Base-by-base conservation (phyloP, 768 basidiomycete species). In the Boletus rubropictus region DNA sequence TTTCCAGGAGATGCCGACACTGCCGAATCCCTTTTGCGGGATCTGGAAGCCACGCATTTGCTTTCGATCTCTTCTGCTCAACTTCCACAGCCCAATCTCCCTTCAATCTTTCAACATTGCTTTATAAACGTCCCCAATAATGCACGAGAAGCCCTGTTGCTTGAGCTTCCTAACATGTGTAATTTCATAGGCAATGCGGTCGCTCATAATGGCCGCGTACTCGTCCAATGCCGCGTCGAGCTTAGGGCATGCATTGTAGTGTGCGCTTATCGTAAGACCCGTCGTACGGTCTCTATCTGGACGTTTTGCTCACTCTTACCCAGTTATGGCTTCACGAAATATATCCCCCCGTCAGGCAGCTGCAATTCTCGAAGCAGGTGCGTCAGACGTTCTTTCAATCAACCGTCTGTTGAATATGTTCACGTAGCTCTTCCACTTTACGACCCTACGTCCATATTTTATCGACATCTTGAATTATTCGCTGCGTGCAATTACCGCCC, bases 171-270 rank as follows among this genome's bases (percentile, higher is more conserved):
- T 10, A 66, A 64, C 6, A 63, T 71, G n/a, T 76, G 74, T 45
- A 55, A 59, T 32, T 79, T 75, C 48, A 69, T 81, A n/a, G 57
- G 63, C 14, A 58, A 71, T 20, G 75, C 76, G 0, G 54, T 76
- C 7, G 56, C 63, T 8, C 55, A 48, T 29, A 70, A 70, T 5
- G 76, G 75, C 3, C 66, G 64, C 25, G 75, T 82, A 15, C 74
- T 84, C 20, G 72, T 84, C 18, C 73, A 81, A 60, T 80, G 71
- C 29, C 63, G 67, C 11, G 66, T 71, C n/a, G 82, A 83, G 49
- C 70, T 73, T 9, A 71, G 75, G 39, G 78, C 79, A 15, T 80
- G 77, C 54, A 68, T 73, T 27, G 73, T 73, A 24, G 74, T 68
- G 28, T 79, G 73, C 49, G 78, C 79, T 29, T 79, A 75, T 60